Conservation (phyloP, 345 rosid species). For the Citrus trifoliata region DNA sequence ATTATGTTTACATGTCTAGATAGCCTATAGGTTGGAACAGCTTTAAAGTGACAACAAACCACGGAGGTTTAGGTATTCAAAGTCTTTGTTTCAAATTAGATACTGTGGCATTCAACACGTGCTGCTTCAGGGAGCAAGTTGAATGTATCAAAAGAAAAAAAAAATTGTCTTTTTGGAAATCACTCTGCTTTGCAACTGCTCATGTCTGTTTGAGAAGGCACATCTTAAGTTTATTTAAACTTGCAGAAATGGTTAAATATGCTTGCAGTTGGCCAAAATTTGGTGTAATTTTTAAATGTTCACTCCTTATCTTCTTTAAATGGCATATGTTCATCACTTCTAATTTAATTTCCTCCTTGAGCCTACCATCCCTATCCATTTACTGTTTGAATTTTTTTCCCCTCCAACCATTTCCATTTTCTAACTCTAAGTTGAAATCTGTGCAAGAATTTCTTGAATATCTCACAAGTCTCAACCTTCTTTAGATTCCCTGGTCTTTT, state of each 20-base stretch:
- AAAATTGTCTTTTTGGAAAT: background rate
- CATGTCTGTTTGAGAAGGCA: too few relatives aligned
- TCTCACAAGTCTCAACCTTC: background rate
- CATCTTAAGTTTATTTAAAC: too few relatives aligned
- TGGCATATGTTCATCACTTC: too few relatives aligned
- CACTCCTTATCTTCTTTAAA: too few relatives aligned
- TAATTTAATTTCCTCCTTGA: too few relatives aligned
- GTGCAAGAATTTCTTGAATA: too few relatives aligned
- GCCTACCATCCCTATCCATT: too few relatives aligned
- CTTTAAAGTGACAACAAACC: background rate
- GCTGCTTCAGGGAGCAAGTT: background rate
- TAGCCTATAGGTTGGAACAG: background rate
- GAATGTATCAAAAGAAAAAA: background rate
- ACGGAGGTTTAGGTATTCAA: background rate
- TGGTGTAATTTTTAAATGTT: too few relatives aligned
- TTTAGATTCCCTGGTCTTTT: background rate
- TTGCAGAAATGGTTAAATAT: too few relatives aligned
- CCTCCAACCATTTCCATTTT: too few relatives aligned
- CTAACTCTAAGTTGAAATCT: background rate
- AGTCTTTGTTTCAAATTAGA: background rate
- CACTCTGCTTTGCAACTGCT: background rate
- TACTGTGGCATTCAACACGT: background rate
- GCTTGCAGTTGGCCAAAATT: too few relatives aligned
- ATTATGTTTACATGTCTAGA: background rate
- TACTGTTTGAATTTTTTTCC: too few relatives aligned